Evolutionary conservation across 129 eudicot genomes (phyloP).

Genomic region (Saposhnikovia divaricata): DNA sequence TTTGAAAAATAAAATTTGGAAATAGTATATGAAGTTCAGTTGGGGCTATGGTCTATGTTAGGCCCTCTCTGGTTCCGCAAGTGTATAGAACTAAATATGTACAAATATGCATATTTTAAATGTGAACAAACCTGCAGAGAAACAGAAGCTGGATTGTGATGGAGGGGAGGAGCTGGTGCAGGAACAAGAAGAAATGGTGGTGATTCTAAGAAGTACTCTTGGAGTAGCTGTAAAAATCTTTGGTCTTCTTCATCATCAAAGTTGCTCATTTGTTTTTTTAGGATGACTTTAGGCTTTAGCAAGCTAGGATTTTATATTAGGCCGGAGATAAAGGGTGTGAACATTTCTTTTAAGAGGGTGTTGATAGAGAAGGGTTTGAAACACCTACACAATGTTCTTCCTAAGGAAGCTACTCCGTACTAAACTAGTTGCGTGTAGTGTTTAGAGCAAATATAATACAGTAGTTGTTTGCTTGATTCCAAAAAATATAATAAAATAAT

Average conservation of each 20-base stretch:
- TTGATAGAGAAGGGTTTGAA: no score
- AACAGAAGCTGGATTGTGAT: neutral
- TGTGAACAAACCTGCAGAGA: constrained; percentile 11
- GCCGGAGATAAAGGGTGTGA: neutral
- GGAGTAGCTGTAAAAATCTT: constrained; percentile 15
- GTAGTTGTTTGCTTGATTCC: no score
- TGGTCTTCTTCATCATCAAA: constrained; percentile 10
- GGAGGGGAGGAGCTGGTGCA: neutral
- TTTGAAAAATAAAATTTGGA: no score
- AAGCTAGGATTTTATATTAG: neutral
- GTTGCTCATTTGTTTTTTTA: neutral
- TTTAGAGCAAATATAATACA: no score
- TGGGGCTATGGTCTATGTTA: no score
- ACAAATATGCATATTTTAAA: neutral
- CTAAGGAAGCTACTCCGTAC: neutral
- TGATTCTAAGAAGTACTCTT: constrained; percentile 15
- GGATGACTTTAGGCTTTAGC: neutral
- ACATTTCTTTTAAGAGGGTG: neutral
- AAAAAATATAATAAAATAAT: no score
- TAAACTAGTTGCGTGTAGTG: neutral
- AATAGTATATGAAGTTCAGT: no score
- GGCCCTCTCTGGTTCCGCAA: no score
- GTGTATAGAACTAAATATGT: no score
- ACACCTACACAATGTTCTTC: neutral
- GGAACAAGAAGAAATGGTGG: neutral